Conservation (phyloP, 164 flowering plant species). For the Tinospora cordifolia region DNA sequence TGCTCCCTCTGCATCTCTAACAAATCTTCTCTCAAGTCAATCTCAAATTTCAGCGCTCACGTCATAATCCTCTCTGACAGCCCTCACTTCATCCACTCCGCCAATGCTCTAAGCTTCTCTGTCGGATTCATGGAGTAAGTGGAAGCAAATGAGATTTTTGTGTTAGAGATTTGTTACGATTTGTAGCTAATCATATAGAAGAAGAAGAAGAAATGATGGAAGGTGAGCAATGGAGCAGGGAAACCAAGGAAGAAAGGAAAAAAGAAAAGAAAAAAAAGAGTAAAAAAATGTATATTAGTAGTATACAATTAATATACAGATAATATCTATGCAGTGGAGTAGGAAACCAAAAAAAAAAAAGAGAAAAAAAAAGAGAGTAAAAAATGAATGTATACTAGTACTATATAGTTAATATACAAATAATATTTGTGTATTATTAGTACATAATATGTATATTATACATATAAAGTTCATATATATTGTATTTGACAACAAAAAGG, state of each 20-base stretch:
- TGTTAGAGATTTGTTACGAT: slow-evolving; percentile 88
- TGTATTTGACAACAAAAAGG: no score
- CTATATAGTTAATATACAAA: no score
- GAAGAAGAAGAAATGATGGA: slow-evolving; percentile 73
- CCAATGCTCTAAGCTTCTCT: slow-evolving; percentile 57
- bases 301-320: no score
- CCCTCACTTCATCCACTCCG: slow-evolving; percentile 79
- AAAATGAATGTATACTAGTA: no score
- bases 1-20: slow-evolving; percentile 88
- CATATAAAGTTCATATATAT: no score
- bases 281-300: no score
- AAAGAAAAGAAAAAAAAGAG: no score
- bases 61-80: slow-evolving; percentile 92
- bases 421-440: no score
- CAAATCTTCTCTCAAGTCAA: slow-evolving; percentile 57
- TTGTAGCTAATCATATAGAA: slow-evolving; percentile 78
- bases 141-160: slow-evolving; percentile 43
- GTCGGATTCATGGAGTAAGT: slow-evolving; percentile 70
- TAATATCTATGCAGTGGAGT: no score
- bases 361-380: no score
- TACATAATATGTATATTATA: no score
- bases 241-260: slow-evolving; percentile 50
- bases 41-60: slow-evolving; percentile 49
- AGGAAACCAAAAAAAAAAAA: no score
- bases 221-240: slow-evolving; percentile 94